phyloP scores from a whole-genome alignment of 2,329 filamentous ascomycete genomes.

The Scytalidium sp. region DNA sequence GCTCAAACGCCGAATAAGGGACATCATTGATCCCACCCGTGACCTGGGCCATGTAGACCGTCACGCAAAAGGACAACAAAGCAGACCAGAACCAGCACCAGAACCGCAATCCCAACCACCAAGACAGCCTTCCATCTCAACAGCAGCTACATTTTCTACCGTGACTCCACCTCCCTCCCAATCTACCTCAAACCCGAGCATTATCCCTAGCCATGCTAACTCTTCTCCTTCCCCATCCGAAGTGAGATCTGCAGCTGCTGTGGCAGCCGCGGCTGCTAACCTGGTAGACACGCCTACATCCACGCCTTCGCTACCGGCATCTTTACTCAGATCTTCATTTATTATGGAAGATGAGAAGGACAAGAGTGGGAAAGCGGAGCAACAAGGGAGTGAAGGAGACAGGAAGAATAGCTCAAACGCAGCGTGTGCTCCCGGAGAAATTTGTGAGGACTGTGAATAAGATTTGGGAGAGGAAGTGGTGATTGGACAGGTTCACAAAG shows the following conservation, averaged over 20 bases:
- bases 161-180: background rate
- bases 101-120: background rate
- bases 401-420: background rate
- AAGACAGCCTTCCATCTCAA: background rate
- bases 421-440: background rate
- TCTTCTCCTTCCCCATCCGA: too few relatives aligned
- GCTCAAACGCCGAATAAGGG: conserved; percentile 78
- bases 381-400: background rate
- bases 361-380: background rate
- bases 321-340: background rate
- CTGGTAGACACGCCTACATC: background rate
- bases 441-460: background rate
- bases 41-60: conserved; percentile 81
- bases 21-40: conserved; percentile 74
- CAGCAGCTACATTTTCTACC: background rate
- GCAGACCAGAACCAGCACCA: background rate
- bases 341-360: background rate
- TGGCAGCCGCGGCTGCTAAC: background rate
- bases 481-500: too few relatives aligned
- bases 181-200: background rate
- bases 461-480: background rate
- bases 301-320: background rate
- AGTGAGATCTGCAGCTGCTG: background rate
- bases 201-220: too few relatives aligned
- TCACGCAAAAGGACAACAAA: conserved; percentile 13